These are phyloP conservation scores for Cercospora sojina DNA, from an alignment of 2,329 filamentous ascomycete species.

Conservation along the genomic window DNA sequence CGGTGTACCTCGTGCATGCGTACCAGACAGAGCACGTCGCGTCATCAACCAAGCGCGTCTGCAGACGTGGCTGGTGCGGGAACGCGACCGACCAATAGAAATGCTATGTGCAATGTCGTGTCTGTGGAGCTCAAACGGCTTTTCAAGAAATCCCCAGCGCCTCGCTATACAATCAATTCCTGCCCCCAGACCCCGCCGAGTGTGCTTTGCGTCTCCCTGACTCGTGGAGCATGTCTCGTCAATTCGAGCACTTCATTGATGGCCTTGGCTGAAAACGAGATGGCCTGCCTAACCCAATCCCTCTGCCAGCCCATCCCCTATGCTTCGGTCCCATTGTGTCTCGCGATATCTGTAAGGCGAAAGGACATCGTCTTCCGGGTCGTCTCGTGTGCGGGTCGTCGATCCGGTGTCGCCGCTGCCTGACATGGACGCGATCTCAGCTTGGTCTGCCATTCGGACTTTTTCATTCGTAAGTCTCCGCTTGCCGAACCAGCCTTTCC, in stretches of 20 bases:
- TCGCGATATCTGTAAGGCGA: conserved; percentile 51
- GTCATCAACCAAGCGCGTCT: conserved; percentile 1
- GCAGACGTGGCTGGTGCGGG: neutral
- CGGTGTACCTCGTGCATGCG: neutral
- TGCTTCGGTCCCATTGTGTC: conserved; percentile 65
- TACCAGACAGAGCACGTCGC: neutral
- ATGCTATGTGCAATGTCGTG: neutral
- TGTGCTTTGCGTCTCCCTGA: neutral
- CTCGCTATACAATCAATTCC: conserved; percentile 5
- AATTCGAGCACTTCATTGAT: neutral
- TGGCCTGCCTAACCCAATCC: conserved; percentile 62
- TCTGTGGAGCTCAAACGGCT: neutral
- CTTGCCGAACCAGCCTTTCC: conserved; percentile 34
- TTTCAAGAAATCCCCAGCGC: conserved; percentile 1
- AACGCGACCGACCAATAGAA: neutral
- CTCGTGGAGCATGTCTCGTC: neutral
- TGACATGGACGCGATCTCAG: conserved; percentile 27
- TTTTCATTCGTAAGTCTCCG: conserved; percentile 22
- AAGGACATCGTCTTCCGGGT: conserved; percentile 48
- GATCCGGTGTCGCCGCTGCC: conserved; percentile 29
- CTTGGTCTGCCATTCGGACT: conserved; percentile 23
- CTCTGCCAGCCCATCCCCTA: conserved; percentile 83
- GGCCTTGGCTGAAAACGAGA: neutral
- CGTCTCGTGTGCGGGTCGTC: conserved; percentile 38
- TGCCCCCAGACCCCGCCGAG: neutral